Evolutionary conservation across 306 rosid species (phyloP).

Genomic region (Rosa multiflora): DNA sequence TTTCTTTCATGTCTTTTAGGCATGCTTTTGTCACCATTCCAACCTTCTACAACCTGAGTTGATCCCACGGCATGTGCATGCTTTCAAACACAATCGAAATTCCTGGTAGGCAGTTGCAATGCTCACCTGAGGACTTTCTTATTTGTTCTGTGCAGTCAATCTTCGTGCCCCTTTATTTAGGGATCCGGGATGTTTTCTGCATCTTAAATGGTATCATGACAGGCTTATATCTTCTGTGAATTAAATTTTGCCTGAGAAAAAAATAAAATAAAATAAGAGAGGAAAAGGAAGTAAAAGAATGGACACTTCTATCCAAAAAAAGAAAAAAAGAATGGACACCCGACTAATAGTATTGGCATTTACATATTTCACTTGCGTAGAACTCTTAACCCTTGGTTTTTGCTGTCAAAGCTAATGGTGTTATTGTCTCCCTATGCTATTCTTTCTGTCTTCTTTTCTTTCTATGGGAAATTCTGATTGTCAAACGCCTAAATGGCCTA

Average conservation of each 20-base stretch:
- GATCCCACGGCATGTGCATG: not conserved
- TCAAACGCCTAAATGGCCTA: constrained; percentile 2
- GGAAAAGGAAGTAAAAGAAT: not conserved
- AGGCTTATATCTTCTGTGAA: not conserved
- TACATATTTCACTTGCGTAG: not conserved
- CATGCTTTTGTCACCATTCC: not conserved
- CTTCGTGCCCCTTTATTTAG: not conserved
- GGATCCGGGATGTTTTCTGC: not conserved
- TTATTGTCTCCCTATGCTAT: not conserved
- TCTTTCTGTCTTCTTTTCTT: not conserved
- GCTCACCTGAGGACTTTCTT: not conserved
- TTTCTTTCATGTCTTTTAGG: not conserved
- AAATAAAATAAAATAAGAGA: not conserved
- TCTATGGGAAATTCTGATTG: constrained; percentile 11
- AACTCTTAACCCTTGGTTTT: not conserved
- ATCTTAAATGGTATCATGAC: not conserved
- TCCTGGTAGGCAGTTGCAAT: not conserved
- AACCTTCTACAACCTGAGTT: not conserved
- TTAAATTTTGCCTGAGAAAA: not conserved
- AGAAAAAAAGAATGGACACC: too few species aligned
- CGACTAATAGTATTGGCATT: not conserved
- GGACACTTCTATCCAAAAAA: not conserved
- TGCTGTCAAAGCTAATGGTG: not conserved
- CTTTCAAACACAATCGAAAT: not conserved
- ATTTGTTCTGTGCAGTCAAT: not conserved